Base-by-base conservation (phyloP, 495 filamentous ascomycete genomes). In the Wilcoxina mikolae region DNA sequence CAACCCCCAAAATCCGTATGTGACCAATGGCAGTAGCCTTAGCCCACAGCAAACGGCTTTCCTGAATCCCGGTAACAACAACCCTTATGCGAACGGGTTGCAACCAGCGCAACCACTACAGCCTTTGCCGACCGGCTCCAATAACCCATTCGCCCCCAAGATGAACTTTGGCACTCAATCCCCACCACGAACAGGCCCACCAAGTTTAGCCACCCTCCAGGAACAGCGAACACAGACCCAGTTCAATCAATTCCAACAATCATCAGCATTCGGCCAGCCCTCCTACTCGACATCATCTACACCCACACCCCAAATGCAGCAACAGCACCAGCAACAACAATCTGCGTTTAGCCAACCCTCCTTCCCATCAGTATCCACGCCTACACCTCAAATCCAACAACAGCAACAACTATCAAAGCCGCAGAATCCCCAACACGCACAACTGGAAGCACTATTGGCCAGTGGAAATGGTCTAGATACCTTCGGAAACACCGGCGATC, bases 401-500 rank as follows among this genome's bases (percentile, higher is more conserved):
- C 62, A 55, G 39, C 69, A 68, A 24, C 74, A 74, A 54, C 73
- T 73, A 53, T 74, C 72, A 60, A 71, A 77, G 26, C 69, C 71
- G 48, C 12, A 71, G 43, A 82, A 84, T 62, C 83, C 90, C 41
- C 84, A 94, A 60, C 81, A 88, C 61, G 78, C 82, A n/a, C 80
- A 76, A 62, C 80, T 99, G 53, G 95, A 96, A 60, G 79, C 84
- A n/a, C 82, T 99, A 11, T 78, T 99, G 42, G 76, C 84, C 5
- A 74, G 74, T 22, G 88, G 91, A 54, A 93, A 95, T 42, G 91
- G 91, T 22, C 82, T 87, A 71, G 91, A 99, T 66, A 96, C 93
- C 0, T 99, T 95, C 67, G 91, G 91, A 50, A 99, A 99, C 64
- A 84, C 83, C 35, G 91, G 91, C 52, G 82, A 96, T 51, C 74